Base-by-base conservation (phyloP, 2,329 filamentous ascomycete genomes). In the Cercospora sp. region DNA sequence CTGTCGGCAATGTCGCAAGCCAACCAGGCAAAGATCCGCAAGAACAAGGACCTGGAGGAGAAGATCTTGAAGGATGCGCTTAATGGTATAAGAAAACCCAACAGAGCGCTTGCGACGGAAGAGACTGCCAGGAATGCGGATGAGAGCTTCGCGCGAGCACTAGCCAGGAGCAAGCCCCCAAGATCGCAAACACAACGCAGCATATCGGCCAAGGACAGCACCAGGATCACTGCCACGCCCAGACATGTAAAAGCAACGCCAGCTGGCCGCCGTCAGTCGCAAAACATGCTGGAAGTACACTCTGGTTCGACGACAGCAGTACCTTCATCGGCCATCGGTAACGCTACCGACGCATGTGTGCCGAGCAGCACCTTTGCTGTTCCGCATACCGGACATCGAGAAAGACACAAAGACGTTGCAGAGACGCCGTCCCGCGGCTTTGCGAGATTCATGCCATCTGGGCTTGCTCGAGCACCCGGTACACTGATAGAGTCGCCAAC, bases 31-130 rank as follows among this genome's bases (percentile, higher is more conserved):
- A 91, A 87, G 78, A 83, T 86, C 33, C 87, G 83, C 73, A 91
- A 88, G 77, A 64, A 45, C 20, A 90, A 90, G 75, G 89, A 88
- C 2, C 80, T 86, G 23, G 84, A 92, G 1, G 88, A 92, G 59
- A 87, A 89, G 30, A 89, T 93, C 74, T 42, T 70, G 36, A 87
- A 88, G 72, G 87, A 92, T 67, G 92, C 92, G 8, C 94, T 95
- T 60, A 87, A 86, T 5, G 86, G 89, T 9, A 78, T 94, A 51
- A 89, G 91, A 77, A 92, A 89, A 78, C 92, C 92, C 0, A 93
- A 94, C 74, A 87, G 92, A 57, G 85, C 87, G 23, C 83, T 91
- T 48, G 90, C 89, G 12, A 88, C 88, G 33, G 89, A 88, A 73
- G 85, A 88, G 42, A 83, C 91, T 66, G 87, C 86, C 3, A 90